Percentiles rank a stretch among this genome's conserved stretches.
Evolutionary conservation across 2,329 filamentous ascomycete genomes (phyloP).

Genomic region (Paracoccidioides brasiliensis): DNA sequence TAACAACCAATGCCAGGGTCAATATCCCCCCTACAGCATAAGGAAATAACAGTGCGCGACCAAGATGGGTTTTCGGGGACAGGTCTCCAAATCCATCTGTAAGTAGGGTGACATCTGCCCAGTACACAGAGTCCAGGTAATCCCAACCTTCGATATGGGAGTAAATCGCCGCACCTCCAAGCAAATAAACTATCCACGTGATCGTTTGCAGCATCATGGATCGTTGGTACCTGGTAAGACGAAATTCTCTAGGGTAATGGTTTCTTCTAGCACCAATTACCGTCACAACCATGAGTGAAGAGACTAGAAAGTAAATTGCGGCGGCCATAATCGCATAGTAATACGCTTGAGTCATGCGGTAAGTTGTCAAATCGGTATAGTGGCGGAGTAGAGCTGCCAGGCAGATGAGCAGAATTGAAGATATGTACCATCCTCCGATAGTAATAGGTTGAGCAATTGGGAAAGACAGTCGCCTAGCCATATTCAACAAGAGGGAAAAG

Average conservation of each 20-base stretch:
- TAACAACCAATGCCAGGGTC: constrained; percentile 23
- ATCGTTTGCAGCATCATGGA: constrained; percentile 38
- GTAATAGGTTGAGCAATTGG: constrained; percentile 46
- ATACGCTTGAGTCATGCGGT: constrained; percentile 43
- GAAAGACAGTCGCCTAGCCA: constrained; percentile 44
- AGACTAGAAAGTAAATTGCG: constrained; percentile 43
- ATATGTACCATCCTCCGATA: constrained; percentile 45
- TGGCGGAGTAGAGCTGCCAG: constrained; percentile 37
- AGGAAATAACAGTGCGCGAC: constrained; percentile 23
- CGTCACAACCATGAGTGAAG: constrained; percentile 42
- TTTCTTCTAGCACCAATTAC: constrained; percentile 42
- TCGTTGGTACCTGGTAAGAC: constrained; percentile 42
- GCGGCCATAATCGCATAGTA: constrained; percentile 50
- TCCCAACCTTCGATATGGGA: constrained; percentile 24
- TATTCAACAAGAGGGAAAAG: constrained; percentile 43
- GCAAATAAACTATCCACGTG: constrained; percentile 27
- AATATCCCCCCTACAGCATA: constrained; percentile 25
- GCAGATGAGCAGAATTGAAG: constrained; percentile 41
- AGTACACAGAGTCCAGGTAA: constrained; percentile 25
- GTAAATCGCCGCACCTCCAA: constrained; percentile 28
- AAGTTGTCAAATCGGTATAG: constrained; percentile 26
- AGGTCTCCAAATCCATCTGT: constrained; percentile 26
- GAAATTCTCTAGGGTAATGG: constrained; percentile 44
- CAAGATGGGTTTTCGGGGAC: constrained; percentile 20
- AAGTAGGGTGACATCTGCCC: constrained; percentile 23